Base-by-base conservation (phyloP, 148 eudicot species). In the Hydrangea macrophylla region DNA sequence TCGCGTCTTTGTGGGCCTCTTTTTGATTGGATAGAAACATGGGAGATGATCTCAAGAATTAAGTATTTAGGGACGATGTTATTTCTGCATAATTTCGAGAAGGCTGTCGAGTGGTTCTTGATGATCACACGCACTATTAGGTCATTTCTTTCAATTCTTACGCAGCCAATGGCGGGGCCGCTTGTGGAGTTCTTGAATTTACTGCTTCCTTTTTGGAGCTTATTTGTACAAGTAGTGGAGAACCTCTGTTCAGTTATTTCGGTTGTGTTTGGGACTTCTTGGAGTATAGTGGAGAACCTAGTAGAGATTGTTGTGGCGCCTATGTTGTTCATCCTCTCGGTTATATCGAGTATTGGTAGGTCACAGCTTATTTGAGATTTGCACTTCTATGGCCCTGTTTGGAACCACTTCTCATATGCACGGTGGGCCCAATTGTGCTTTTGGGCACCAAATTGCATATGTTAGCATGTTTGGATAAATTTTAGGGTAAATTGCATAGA, bases 21-120 rank as follows among this genome's bases (percentile, higher is more conserved):
- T 58, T 81, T 94, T 69, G 90, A 85, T 73, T 94, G 99, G 99
- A 90, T 94, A 78, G 99, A 94, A 81, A 88, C 90, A 58, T 86
- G 95, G 96, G 99, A 94, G 61, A 94, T 94, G 99, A 78, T 85
- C 22, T 83, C 99, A 51, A 88, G 99, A 78, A 86, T 94, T 55
- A 86, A 84, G 76, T 94, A 85, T 69, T 78, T 94, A 78, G 99
- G 99, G 59, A 94, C 99, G 17, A 90, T 94, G 99, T 70, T 94
- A 62, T 94, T 94, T 75, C 80, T 94, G 64, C 99, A 94, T 67
- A 82, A 94, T 60, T 84, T 72, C 72, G 84, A 94, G 84, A 94
- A 94, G 84, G 99, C 96, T 61, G 40, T 94, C 57, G 74, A 60
- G 78, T 94, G 99, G 97, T 84, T 85, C 68, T 70, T 94, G 64